These are phyloP conservation scores for Nakazawaea populi DNA, from an alignment of 805 yeast genomes.

Conservation along the genomic window DNA sequence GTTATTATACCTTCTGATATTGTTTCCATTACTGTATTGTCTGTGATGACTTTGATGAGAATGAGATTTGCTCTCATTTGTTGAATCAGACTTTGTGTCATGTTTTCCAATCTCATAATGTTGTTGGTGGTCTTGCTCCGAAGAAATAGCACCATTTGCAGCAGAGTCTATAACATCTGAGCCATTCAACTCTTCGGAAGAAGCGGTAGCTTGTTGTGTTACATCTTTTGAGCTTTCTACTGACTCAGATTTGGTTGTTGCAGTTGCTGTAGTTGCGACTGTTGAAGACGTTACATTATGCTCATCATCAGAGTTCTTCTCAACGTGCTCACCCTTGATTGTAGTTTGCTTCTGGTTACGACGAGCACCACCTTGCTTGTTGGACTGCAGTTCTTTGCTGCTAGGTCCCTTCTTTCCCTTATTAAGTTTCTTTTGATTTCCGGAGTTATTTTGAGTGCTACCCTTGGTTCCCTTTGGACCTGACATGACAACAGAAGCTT, in stretches of 20 bases:
- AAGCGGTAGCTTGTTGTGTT: not conserved
- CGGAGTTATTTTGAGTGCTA: conserved; percentile 7
- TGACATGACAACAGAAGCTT: conserved; percentile 46
- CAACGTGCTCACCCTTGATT: not conserved
- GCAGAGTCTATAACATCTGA: too few species aligned
- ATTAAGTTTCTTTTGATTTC: conserved; percentile 16
- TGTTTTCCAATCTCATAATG: conserved; percentile 3
- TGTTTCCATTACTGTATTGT: conserved; percentile 8
- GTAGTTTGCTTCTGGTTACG: conserved; percentile 1
- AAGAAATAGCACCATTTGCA: too few species aligned
- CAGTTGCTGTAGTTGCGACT: not conserved
- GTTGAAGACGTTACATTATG: not conserved
- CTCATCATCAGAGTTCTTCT: not conserved
- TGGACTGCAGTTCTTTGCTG: conserved; percentile 4
- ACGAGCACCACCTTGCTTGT: conserved; percentile 3
- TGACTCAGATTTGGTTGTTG: not conserved
- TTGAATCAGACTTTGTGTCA: not conserved
- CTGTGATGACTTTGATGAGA: conserved; percentile 3
- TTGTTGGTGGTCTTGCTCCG: not conserved
- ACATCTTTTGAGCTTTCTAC: not conserved
- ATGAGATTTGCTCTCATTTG: conserved; percentile 3
- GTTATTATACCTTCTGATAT: conserved; percentile 7
- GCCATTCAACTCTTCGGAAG: not conserved
- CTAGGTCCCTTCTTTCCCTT: conserved; percentile 11
- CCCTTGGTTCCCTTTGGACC: conserved; percentile 17